These are phyloP conservation scores for Colletotrichum chrysophilum DNA, from an alignment of 2,329 filamentous ascomycete species.

Conservation along the genomic window DNA sequence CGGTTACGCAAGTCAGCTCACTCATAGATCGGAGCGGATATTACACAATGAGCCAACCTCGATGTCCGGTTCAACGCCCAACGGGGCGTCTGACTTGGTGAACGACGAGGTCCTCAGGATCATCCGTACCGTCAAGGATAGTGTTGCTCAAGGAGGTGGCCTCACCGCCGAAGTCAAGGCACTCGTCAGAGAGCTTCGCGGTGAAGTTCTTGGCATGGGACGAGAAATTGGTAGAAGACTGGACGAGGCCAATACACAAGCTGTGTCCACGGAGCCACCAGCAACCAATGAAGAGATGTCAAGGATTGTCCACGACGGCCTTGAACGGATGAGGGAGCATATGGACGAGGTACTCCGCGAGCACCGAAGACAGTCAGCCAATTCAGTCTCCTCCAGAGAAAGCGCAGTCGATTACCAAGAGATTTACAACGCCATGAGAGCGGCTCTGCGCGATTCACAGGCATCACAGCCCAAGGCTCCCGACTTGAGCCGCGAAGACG, in stretches of 20 bases:
- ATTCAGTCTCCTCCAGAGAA: slow-evolving; percentile 65
- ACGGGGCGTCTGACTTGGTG: slow-evolving; percentile 60
- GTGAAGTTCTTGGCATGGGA: slow-evolving; percentile 94
- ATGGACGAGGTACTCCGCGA: slow-evolving; percentile 82
- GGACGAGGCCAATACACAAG: slow-evolving; percentile 62
- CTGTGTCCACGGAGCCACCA: slow-evolving; percentile 40
- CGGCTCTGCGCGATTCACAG: slow-evolving; percentile 70
- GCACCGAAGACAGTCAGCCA: slow-evolving; percentile 71
- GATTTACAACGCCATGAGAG: slow-evolving; percentile 83
- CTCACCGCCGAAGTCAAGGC: slow-evolving; percentile 92
- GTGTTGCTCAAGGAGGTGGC: slow-evolving; percentile 84
- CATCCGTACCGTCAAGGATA: slow-evolving; percentile 88
- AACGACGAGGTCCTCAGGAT: slow-evolving; percentile 84
- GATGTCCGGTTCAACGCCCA: slow-evolving; percentile 48
- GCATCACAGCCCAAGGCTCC: slow-evolving; percentile 49
- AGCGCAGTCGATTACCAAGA: slow-evolving; percentile 77
- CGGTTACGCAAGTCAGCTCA: slow-evolving; percentile 35
- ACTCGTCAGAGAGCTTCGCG: slow-evolving; percentile 85
- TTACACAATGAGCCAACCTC: slow-evolving; percentile 47
- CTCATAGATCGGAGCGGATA: slow-evolving; percentile 47
- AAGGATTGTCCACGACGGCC: slow-evolving; percentile 78
- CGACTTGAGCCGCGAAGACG: slow-evolving; percentile 77
- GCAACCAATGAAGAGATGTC: slow-evolving; percentile 73
- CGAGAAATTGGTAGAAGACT: slow-evolving; percentile 86
- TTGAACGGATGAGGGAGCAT: slow-evolving; percentile 83